Evolutionary conservation across 257 asterid genomes (phyloP), one percentile per base, ranked within the genome.

Genomic region (Nicotiana undulata): DNA sequence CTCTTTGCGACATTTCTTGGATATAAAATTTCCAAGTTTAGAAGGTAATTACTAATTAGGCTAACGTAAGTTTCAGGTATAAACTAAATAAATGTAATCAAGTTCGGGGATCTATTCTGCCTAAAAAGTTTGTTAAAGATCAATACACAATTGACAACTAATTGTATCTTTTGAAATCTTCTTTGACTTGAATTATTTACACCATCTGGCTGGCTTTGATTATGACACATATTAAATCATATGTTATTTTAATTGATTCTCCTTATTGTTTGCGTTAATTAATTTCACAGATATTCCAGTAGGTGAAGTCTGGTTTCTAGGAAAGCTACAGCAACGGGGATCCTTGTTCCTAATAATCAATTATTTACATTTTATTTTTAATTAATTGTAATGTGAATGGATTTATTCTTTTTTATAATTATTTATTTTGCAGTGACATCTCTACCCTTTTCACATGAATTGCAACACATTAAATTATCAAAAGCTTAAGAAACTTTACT

Each of bases 321-420:
- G 89, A 91, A 87, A 90, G 94, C 88, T 85, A 90, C 90, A 85
- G 58, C 87, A 84, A 83, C 83, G 89, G 83, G 81, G 85, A 84
- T 28, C 44, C 22, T 28, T 63, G 15, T 29, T 29, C 37, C 70
- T 28, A 16, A 63, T 1, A 63, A 63, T 16, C 2, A 16, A 28
- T 31, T 64, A 31, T 15, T 16, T 15, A n/a, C 5, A 65, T 17
- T 13, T 16, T 5, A 16, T 65, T 1, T 16, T 17, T 17, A 8
- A 15, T 31, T 26, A 31, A 16, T 8, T 32, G 4, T 31, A 32
- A 17, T 65, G 34, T 31, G 7, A 65, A 51, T 11, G 6, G 15
- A 4, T 65, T 65, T 65, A 65, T 17, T 65, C 3, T 1, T 65
- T 37, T 17, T 65, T 65, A 32, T 63, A 16, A 32, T 65, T 65